Conservation (phyloP, 768 basidiomycete genomes). For the Naganishia randhawae region DNA sequence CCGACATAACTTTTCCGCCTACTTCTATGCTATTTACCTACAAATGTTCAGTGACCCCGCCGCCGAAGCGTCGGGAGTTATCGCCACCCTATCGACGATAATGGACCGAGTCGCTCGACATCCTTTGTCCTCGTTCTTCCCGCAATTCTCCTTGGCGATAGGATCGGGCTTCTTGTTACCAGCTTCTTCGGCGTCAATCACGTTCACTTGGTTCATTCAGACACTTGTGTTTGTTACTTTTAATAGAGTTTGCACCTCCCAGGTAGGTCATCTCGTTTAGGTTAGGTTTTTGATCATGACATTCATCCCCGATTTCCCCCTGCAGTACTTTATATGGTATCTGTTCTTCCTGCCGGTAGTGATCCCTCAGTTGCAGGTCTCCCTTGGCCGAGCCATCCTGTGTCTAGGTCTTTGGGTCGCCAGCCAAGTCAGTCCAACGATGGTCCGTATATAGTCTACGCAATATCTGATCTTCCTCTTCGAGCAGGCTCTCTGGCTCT, state of each 20-base stretch:
- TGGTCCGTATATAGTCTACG: not conserved
- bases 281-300: too few relatives aligned
- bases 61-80: not conserved
- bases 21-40: slow-evolving; percentile 92
- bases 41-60: slow-evolving; percentile 59
- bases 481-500: slow-evolving; percentile 73
- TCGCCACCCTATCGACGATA: not conserved
- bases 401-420: slow-evolving; percentile 66
- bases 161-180: slow-evolving; percentile 67
- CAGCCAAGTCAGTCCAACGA: slow-evolving; percentile 54
- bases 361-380: slow-evolving; percentile 64
- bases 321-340: slow-evolving; percentile 96
- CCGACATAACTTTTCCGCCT: slow-evolving; percentile 96
- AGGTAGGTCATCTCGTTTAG: slow-evolving; percentile 57
- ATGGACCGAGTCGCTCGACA: slow-evolving; percentile 46
- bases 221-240: slow-evolving; percentile 88
- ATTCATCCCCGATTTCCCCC: not conserved
- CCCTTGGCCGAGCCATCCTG: too few relatives aligned
- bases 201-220: slow-evolving; percentile 88
- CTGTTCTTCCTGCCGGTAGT: slow-evolving; percentile 80
- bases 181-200: slow-evolving; percentile 55
- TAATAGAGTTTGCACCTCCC: slow-evolving; percentile 98
- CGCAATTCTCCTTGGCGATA: slow-evolving; percentile 71
- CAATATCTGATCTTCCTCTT: not conserved
- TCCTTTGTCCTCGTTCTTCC: slow-evolving; percentile 76